Evolutionary conservation across 805 yeast genomes (phyloP).

Genomic region (Candida railenensis): DNA sequence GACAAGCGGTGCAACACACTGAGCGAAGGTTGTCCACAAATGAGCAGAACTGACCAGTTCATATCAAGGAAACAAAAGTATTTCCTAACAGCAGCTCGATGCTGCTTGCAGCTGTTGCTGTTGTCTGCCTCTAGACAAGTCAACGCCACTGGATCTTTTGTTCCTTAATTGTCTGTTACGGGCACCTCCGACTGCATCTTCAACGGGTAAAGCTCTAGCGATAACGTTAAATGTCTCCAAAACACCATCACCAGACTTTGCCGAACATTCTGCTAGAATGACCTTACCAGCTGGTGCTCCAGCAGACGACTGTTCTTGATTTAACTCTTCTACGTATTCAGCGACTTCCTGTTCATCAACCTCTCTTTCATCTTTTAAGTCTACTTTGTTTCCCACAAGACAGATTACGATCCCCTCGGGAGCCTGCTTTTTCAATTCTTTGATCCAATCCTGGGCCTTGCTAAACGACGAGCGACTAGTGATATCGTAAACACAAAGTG

Average conservation of each 20-base stretch:
- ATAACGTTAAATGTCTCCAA: conserved; percentile 39
- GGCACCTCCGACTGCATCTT: conserved; percentile 28
- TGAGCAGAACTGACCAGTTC: too few relatives aligned
- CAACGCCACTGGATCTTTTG: conserved; percentile 34
- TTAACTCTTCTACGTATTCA: conserved; percentile 38
- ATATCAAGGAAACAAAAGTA: neutral
- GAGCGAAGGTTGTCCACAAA: too few relatives aligned
- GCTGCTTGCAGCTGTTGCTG: conserved; percentile 20
- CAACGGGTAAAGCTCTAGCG: conserved; percentile 43
- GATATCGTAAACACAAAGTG: conserved; percentile 75
- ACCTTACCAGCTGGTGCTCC: conserved; percentile 13
- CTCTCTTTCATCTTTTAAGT: conserved; percentile 51
- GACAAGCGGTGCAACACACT: too few relatives aligned
- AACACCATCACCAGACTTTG: conserved; percentile 45
- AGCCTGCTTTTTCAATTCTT: conserved; percentile 82
- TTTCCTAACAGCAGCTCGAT: conserved; percentile 26
- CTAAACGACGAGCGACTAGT: conserved; percentile 65
- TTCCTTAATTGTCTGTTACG: conserved; percentile 24
- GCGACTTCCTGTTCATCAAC: conserved; percentile 44
- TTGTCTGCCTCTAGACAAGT: conserved; percentile 29
- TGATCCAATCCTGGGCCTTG: conserved; percentile 75
- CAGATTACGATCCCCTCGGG: conserved; percentile 72
- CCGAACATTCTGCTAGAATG: conserved; percentile 41
- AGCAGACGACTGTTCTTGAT: conserved; percentile 45
- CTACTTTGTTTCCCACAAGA: conserved; percentile 76